Base-by-base conservation (phyloP, 2,329 filamentous ascomycete genomes). In the Mariannaea sp. region DNA sequence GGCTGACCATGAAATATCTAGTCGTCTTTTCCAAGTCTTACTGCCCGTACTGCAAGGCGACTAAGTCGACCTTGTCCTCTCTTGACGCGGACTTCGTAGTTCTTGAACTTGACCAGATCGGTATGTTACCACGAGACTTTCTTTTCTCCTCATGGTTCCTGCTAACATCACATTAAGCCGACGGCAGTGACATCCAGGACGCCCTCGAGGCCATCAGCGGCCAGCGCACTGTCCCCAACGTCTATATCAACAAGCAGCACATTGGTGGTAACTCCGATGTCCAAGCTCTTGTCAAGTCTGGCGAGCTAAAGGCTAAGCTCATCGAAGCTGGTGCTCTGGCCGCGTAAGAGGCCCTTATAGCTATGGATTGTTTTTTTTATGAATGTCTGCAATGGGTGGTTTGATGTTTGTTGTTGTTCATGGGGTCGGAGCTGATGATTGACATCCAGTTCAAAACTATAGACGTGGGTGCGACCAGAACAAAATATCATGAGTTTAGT, bases 11-110 rank as follows among this genome's bases (percentile, higher is more conserved):
- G 27, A 40, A 20, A 27, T n/a, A 16, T 27, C 5, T 44, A 90
- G 89, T 94, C 67, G 90, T 99, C 72, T 99, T 99, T 83, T 92
- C 88, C 76, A 99, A 99, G 80, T 90, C 88, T 13, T 96, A 91
- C 79, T 99, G 94, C 83, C 92, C 92, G 10, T 95, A 96, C 83
- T 97, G 93, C 82, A 81, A 77, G 53, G 80, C 86, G 55, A 85
- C 88, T 65, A 97, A 97, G 85, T 69, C 80, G 52, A 80, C 90
- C 44, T 79, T 99, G 65, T 83, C 80, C 68, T 78, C 84, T 53
- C 65, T 85, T 53, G 85, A 86, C 61, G 90, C 89, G 57, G 88
- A 92, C 65, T 92, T 83, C 74, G 85, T 82, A 68, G 71, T 82
- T 50, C 78, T 94, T 53, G 94, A 99, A 81, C 80, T 99, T 58